Conservation (phyloP, 2,329 filamentous ascomycete species). For the Elsinoe batatas region DNA sequence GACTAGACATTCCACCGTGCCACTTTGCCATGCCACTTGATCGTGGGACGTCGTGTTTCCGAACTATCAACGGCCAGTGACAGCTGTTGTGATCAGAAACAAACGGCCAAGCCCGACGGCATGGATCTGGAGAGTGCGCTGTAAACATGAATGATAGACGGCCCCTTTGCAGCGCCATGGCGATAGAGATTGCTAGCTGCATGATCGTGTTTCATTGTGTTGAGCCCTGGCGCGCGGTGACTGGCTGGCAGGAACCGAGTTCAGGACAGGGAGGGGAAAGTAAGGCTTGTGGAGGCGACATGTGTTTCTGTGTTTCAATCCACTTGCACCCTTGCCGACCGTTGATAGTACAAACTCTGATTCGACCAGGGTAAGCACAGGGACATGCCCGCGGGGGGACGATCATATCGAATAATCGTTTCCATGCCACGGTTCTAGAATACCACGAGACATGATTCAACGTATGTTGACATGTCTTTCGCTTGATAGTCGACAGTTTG, state of each 20-base stretch:
- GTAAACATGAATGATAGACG: background rate
- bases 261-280: background rate
- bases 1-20: background rate
- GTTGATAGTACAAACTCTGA: slow-evolving; percentile 5
- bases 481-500: no score
- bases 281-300: background rate
- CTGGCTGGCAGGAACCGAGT: background rate
- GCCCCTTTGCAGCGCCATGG: slow-evolving; percentile 2
- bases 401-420: background rate
- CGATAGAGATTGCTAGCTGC: slow-evolving; percentile 7
- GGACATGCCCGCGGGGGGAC: background rate
- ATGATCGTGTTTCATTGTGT: background rate
- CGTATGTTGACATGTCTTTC: background rate
- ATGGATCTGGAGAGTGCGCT: background rate
- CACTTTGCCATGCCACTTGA: background rate
- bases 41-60: background rate
- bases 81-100: slow-evolving; percentile 9
- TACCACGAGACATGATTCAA: background rate
- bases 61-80: slow-evolving; percentile 2
- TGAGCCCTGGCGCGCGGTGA: background rate
- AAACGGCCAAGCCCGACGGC: background rate
- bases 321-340: slow-evolving; percentile 1
- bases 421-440: background rate
- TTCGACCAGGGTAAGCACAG: background rate
- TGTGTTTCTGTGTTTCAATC: slow-evolving; percentile 10